Conservation (phyloP, 148 eudicot genomes). For the Polygonum maritimum region DNA sequence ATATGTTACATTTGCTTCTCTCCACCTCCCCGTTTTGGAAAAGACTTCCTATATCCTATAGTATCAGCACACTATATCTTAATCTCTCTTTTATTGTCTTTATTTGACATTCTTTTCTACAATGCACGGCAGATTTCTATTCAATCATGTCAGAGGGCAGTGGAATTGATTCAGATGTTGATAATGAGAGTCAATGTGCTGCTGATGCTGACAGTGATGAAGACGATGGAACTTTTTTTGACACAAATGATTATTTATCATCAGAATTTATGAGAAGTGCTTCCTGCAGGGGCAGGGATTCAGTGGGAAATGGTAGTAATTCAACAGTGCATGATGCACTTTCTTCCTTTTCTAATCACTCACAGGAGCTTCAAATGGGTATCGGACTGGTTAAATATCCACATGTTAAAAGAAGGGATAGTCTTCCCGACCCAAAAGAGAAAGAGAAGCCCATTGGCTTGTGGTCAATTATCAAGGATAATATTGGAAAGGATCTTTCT, state of each 20-base stretch:
- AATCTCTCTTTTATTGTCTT: neutral
- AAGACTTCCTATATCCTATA: neutral
- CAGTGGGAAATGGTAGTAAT: neutral
- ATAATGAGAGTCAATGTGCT: slow-evolving; percentile 66
- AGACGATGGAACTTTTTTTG: slow-evolving; percentile 62
- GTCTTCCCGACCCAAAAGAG: slow-evolving; percentile 85
- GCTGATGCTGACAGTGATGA: slow-evolving; percentile 73
- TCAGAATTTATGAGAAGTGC: slow-evolving; percentile 1
- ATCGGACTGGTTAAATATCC: slow-evolving; percentile 12
- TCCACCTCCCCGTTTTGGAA: neutral
- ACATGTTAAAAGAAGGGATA: slow-evolving; percentile 57
- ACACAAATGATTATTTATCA: slow-evolving; percentile 50
- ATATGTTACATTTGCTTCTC: neutral
- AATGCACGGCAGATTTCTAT: neutral
- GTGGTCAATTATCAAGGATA: slow-evolving; percentile 98
- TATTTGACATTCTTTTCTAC: neutral
- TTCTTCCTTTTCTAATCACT: slow-evolving; percentile 4
- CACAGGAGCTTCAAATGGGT: slow-evolving; percentile 13
- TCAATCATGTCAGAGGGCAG: slow-evolving; percentile 24
- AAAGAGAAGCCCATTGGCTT: slow-evolving; percentile 87
- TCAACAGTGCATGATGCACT: slow-evolving; percentile 3
- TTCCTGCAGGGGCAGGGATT: slow-evolving; percentile 5
- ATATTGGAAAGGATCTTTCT: slow-evolving; percentile 91
- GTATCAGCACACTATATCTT: neutral
- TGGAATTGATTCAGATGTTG: slow-evolving; percentile 80